phyloP scores from a whole-genome alignment of 2,329 filamentous ascomycete species.

The Verticillium zaregamsianum region DNA sequence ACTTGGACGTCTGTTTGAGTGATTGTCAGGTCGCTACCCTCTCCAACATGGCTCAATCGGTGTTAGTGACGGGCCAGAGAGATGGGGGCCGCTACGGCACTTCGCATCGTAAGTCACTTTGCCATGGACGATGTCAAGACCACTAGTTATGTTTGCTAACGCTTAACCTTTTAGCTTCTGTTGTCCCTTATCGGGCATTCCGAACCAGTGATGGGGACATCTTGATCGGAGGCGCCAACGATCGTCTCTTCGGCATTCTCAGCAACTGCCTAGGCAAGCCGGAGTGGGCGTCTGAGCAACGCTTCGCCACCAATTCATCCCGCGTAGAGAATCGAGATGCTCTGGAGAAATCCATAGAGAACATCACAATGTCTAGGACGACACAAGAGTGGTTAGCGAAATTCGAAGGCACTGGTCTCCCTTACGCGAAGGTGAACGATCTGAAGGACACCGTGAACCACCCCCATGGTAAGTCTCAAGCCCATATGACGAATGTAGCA shows the following conservation, averaged over 20 bases:
- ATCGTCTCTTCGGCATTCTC: conserved; percentile 62
- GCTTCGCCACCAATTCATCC: conserved; percentile 57
- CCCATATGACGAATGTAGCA: background rate
- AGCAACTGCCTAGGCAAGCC: conserved; percentile 54
- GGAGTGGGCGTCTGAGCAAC: conserved; percentile 56
- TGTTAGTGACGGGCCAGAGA: conserved; percentile 58
- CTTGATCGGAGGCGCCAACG: conserved; percentile 67
- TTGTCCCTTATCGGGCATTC: conserved; percentile 91
- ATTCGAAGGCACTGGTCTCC: conserved; percentile 88
- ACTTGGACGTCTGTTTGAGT: conserved; percentile 62
- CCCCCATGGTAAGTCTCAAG: conserved; percentile 71
- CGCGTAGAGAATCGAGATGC: conserved; percentile 66
- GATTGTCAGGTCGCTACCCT: conserved; percentile 67
- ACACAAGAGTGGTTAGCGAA: conserved; percentile 84
- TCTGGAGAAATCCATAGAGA: conserved; percentile 76
- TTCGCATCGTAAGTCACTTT: background rate
- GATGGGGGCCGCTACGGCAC: conserved; percentile 28
- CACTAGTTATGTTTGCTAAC: too few species aligned
- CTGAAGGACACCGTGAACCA: conserved; percentile 80
- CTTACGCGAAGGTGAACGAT: conserved; percentile 88
- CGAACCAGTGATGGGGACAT: conserved; percentile 66
- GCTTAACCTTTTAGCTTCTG: conserved; percentile 60
- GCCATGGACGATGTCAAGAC: conserved; percentile 4
- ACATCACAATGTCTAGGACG: conserved; percentile 68
- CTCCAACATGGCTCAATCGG: conserved; percentile 64